A percentile compares a stretch with the other conserved stretches of the same genome.
Evolutionary conservation across 768 basidiomycete genomes (phyloP).

Genomic region (Termitomyces sp.): DNA sequence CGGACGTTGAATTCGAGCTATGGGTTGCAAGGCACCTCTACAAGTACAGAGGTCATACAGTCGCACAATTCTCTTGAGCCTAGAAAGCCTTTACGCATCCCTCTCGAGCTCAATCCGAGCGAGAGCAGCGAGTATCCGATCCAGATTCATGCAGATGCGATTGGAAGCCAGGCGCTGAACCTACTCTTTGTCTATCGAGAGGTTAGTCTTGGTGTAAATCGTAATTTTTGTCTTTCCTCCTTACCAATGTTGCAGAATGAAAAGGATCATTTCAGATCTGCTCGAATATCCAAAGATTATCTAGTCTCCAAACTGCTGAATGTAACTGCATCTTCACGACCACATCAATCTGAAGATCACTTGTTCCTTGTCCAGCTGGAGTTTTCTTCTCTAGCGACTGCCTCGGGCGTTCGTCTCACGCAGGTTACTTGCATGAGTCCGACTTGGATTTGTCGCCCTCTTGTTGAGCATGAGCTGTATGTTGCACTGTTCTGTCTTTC

Average conservation of each 20-base stretch:
- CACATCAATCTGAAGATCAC: conserved; percentile 42
- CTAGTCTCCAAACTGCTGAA: conserved; percentile 59
- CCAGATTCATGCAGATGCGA: conserved; percentile 43
- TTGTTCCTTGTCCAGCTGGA: conserved; percentile 52
- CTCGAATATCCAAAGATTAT: conserved; percentile 48
- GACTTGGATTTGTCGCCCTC: conserved; percentile 51
- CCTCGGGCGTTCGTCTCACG: conserved; percentile 38
- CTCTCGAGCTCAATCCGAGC: conserved; percentile 41
- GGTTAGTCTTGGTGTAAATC: conserved; percentile 15
- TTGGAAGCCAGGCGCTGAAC: conserved; percentile 47
- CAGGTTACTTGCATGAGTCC: conserved; percentile 67
- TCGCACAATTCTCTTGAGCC: conserved; percentile 50
- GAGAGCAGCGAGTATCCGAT: conserved; percentile 48
- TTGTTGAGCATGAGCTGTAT: conserved; percentile 36
- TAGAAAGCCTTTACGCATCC: conserved; percentile 42
- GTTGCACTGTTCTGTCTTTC: conserved; percentile 21
- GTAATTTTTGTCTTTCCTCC: neutral
- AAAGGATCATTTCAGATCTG: conserved; percentile 49
- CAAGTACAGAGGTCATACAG: conserved; percentile 32
- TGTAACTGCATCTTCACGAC: conserved; percentile 43
- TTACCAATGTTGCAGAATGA: conserved; percentile 32
- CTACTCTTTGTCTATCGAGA: conserved; percentile 67
- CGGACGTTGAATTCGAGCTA: neutral
- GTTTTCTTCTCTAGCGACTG: conserved; percentile 44
- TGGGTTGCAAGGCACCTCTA: conserved; percentile 2